phyloP scores from a whole-genome alignment of 345 rosid genomes.

The Murraya koenigii region DNA sequence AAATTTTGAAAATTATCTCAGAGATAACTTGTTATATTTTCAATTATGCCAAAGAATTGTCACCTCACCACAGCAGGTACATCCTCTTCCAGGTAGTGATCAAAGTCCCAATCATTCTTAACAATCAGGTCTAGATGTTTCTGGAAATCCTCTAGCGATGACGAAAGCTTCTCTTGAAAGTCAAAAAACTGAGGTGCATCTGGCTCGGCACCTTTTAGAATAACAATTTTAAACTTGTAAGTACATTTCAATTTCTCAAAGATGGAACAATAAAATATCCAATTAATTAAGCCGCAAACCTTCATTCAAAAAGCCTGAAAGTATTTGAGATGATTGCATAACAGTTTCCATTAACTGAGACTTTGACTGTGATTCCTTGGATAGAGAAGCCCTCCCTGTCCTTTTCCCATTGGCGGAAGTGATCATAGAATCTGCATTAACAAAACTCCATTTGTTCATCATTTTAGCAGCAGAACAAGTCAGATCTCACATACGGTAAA shows the following conservation, averaged over 20 bases:
- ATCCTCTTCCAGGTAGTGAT: slow-evolving; percentile 79
- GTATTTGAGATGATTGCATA: slow-evolving; percentile 29
- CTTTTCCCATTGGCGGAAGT: slow-evolving; percentile 10
- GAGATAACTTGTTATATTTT: background rate
- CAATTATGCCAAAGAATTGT: slow-evolving; percentile 33
- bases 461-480: background rate
- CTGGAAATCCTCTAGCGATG: slow-evolving; percentile 47
- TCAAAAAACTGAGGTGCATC: slow-evolving; percentile 25
- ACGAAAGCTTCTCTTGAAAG: slow-evolving; percentile 39
- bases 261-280: background rate
- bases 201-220: slow-evolving; percentile 28
- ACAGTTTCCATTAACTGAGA: slow-evolving; percentile 33
- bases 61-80: slow-evolving; percentile 92
- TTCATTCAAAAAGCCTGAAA: slow-evolving; percentile 39
- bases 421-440: slow-evolving; percentile 16
- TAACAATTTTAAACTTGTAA: slow-evolving; percentile 24
- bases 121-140: slow-evolving; percentile 54
- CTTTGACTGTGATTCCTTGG: slow-evolving; percentile 11
- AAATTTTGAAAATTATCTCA: background rate
- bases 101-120: slow-evolving; percentile 88
- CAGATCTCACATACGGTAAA: background rate
- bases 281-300: slow-evolving; percentile 21
- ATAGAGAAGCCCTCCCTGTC: slow-evolving; percentile 7
- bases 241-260: background rate
- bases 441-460: background rate